Base-by-base conservation (phyloP, 2,329 filamentous ascomycete genomes). In the Domatiomyces catenatus region DNA sequence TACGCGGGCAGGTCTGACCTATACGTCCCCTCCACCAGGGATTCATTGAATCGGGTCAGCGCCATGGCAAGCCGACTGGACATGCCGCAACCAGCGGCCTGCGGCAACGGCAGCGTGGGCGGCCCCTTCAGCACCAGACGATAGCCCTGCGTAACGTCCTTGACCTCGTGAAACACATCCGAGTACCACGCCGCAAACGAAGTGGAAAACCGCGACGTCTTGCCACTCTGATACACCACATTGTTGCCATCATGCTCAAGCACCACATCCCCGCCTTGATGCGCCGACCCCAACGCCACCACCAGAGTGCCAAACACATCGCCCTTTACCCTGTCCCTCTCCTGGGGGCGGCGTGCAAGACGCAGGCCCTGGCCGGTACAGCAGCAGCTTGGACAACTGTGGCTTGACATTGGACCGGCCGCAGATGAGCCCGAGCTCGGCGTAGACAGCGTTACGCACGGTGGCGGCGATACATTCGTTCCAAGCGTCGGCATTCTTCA, bases 251-350 rank as follows among this genome's bases (percentile, higher is more conserved):
- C 56, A 56, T 74, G 70, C 19, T 62, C 63, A 2, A 72, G 54
- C 3, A 68, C 58, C 0, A 76, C 62, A 0, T 70, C 66, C 0
- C 74, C 74, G 7, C 74, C 75, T n/a, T 60, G 50, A 52, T 77
- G 71, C 2, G 59, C 32, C 0, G 71, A 77, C 0, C 73, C 72
- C 3, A 77, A 61, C 52, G 65, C 69, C 20, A 77, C 60, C 39
- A 73, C 65, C 1, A 78, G 62, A 0, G 71, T 76, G 2, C 71
- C 75, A 53, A 77, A 68, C 69, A 75, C 75, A n/a, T n/a, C n/a
- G 17, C 67, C 66, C 0, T 68, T 66, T 0, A 62, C 64, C 47
- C 74, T 75, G 52, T 75, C 69, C 0, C 66, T 70, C 58, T 75
- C 70, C 26, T 66, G 66, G 52, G 52, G 73, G 69, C 0, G 68